Base-by-base conservation (phyloP, 2,329 filamentous ascomycete genomes). In the Ramichloridium luteum region DNA sequence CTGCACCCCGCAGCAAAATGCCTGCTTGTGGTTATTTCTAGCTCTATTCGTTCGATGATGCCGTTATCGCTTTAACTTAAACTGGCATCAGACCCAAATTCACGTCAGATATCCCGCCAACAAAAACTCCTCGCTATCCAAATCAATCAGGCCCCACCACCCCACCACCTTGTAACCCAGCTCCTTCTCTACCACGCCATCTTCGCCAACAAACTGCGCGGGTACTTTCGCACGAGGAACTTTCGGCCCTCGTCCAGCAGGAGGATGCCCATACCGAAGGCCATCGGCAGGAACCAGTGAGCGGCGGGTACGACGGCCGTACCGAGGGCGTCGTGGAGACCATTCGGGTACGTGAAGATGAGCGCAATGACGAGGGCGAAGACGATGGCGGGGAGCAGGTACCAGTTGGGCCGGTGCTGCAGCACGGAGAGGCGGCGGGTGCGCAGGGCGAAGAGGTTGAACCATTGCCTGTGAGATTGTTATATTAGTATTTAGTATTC, bases 281-380 rank as follows among this genome's bases (percentile, higher is more conserved):
- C 68, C 50, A 80, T 74, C 0, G 81, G 80, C 30, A 88, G 49
- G 52, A 88, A 85, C 70, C 77, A 88, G 48, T 85, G 64, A 53
- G 80, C 79, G 0, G 74, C 72, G 0, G 80, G 77, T 0, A 86
- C 73, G 0, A 58, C 49, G 0, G 70, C 65, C 0, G 78, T 84
- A 12, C 56, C 67, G 2, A 84, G 58, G 1, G 71, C 64, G 1
- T 52, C 48, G 51, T 82, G 76, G 16, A 86, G 60, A 3, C 64
- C 60, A 0, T 77, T 76, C 2, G 80, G 70, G 47, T 86, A 84
- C 23, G 61, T 56, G 46, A 62, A 62, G 40, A 86, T 68, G 32
- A 85, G 68, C 5, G 74, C 75, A 56, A 86, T 77, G 13, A 64
- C 60, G 6, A 86, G 56, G 0, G 78, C 67, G 48, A 85, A 83